A percentile compares a stretch with the other conserved stretches of the same genome.
Conservation (phyloP, 139 green algal genomes). For the Chlorella sp. region DNA sequence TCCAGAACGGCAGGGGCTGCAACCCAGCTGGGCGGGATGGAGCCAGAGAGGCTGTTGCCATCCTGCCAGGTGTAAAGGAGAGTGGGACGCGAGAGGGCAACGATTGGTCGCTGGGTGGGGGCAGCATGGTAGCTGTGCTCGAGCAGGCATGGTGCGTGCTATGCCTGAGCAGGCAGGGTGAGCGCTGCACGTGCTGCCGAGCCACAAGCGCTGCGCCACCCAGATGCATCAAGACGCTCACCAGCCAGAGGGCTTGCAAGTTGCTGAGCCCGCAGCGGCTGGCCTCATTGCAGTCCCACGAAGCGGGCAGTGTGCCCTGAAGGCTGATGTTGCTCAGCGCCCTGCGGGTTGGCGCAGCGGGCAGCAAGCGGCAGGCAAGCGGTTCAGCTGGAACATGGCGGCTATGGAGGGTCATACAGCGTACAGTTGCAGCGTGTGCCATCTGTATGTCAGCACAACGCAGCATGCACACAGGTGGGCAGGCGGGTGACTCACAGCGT, state of each 20-base stretch:
- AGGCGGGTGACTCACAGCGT: background rate
- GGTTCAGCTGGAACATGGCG: background rate
- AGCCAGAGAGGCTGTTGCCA: constrained; percentile 16
- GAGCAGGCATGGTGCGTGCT: too few relatives aligned
- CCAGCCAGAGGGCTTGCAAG: constrained; percentile 13
- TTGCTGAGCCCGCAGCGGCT: background rate
- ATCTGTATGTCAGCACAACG: too few relatives aligned
- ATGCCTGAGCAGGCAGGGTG: too few relatives aligned
- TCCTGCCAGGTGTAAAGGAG: background rate
- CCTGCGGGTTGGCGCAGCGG: background rate
- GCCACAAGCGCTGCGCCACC: too few relatives aligned
- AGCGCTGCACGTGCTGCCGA: too few relatives aligned
- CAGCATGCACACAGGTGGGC: background rate
- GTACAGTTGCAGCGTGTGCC: too few relatives aligned
- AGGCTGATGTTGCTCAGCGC: background rate
- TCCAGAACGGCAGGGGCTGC: background rate
- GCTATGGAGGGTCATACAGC: too few relatives aligned
- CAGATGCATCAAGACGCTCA: background rate
- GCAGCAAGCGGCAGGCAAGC: background rate
- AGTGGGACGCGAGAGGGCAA: background rate
- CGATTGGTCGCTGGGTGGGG: too few relatives aligned
- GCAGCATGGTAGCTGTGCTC: too few relatives aligned
- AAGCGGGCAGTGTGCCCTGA: constrained; percentile 4
- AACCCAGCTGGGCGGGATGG: constrained; percentile 18
- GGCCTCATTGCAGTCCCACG: constrained; percentile 7